phyloP scores from a whole-genome alignment of 2,329 filamentous ascomycete genomes.

The Alternaria conjuncta region DNA sequence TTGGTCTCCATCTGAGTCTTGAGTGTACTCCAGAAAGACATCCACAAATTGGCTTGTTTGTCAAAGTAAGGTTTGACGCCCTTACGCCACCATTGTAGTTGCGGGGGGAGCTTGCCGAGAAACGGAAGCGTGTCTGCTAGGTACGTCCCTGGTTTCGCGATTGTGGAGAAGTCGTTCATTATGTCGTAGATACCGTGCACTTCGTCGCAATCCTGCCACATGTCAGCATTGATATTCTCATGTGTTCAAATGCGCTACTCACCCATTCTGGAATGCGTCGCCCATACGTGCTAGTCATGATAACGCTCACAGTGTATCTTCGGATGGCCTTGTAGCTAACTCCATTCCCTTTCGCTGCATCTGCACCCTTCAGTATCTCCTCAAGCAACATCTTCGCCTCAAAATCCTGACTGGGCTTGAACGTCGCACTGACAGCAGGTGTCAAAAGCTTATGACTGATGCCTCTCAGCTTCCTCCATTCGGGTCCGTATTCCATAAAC shows the following conservation, averaged over 20 bases:
- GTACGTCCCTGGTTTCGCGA: conserved; percentile 38
- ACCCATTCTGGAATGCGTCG: conserved; percentile 41
- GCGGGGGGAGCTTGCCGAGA: conserved; percentile 32
- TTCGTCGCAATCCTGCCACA: conserved; percentile 37
- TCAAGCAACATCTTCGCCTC: conserved; percentile 55
- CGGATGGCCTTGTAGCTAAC: conserved; percentile 36
- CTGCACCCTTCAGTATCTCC: conserved; percentile 48
- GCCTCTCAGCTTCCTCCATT: conserved; percentile 51
- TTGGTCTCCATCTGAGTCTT: conserved; percentile 40
- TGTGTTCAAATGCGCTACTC: conserved; percentile 2
- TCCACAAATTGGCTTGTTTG: conserved; percentile 44
- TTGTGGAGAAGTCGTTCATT: conserved; percentile 44
- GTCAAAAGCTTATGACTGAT: conserved; percentile 51
- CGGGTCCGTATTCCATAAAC: conserved; percentile 50
- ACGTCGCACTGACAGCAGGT: conserved; percentile 46
- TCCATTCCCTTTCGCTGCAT: conserved; percentile 25
- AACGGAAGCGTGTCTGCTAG: conserved; percentile 42
- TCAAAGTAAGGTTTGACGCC: conserved; percentile 35
- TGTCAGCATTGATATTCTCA: not conserved
- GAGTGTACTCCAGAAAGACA: conserved; percentile 38
- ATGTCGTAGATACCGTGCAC: conserved; percentile 41
- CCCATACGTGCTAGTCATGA: conserved; percentile 48
- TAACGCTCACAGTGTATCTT: conserved; percentile 43
- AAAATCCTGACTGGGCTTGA: conserved; percentile 55
- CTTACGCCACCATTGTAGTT: conserved; percentile 42